Evolutionary conservation across 352 stramenopile genomes (phyloP), one percentile per base, ranked within the genome.

Genomic region (Phytophthora megakarya): DNA sequence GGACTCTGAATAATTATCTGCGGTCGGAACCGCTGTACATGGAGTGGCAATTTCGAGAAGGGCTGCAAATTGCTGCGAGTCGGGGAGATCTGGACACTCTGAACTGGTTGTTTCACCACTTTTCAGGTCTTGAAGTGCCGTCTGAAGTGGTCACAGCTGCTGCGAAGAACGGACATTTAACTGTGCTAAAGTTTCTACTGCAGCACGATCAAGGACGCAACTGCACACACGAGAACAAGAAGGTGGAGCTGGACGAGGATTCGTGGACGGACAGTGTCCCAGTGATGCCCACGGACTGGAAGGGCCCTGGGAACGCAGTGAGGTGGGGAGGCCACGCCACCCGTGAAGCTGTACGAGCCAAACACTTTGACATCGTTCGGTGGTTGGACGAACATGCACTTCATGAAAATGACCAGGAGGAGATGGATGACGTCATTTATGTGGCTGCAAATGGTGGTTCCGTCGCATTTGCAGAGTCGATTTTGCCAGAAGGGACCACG

Each of bases 301-400:
- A 6, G 16, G 39, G 39, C 13, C 51, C 38, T 49, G 51, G 51
- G 5, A 50, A 60, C 13, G 19, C 33, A 7, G 51, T 59, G 19
- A 47, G 37, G 12, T 59, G 50, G 50, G 50, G 50, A 42, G 50
- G 50, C 11, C 50, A 42, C 16, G 23, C 50, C n/a, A 59, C 38
- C 3, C 37, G 23, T 21, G 38, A 49, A 32, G 50, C 38, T 42
- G 38, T 59, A 22, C n/a, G 25, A 12, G 19, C 15, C 13, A 59
- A 59, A 59, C 39, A 59, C 25, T 59, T 59, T 44, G 18, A 43
- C 5, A 25, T 49, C 9, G 25, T 59, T 26, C 15, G 10, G 2
- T 59, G 51, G 51, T 30, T 59, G 39, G 51, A 50, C n/a, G 23
- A 59, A 5, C 18, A 35, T 19, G 32, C 39, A 12, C 51, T 39